Percentiles rank a stretch among this genome's conserved stretches.
These are phyloP conservation scores for Exophiala aquamarina DNA, from an alignment of 2,329 filamentous ascomycete species.

Conservation along the genomic window DNA sequence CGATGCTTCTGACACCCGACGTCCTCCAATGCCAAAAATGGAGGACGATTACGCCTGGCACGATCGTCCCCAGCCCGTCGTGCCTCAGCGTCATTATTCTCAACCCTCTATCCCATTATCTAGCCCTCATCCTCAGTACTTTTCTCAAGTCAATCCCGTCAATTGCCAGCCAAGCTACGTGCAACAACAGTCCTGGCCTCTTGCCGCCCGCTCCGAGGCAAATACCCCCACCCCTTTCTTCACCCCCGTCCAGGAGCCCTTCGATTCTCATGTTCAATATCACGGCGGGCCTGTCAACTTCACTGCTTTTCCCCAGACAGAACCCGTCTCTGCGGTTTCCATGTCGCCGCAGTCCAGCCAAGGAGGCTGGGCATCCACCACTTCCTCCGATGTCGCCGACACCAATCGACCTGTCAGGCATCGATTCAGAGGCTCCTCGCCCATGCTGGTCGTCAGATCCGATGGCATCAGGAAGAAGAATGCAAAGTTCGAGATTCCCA, in stretches of 20 bases:
- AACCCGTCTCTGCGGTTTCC: slow-evolving; percentile 53
- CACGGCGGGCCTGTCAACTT: slow-evolving; percentile 39
- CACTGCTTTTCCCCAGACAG: slow-evolving; percentile 44
- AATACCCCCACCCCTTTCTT: slow-evolving; percentile 73
- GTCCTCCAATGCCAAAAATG: slow-evolving; percentile 48
- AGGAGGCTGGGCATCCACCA: slow-evolving; percentile 50
- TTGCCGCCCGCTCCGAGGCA: slow-evolving; percentile 65
- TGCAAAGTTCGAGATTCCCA: slow-evolving; percentile 92
- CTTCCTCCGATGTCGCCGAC: slow-evolving; percentile 49
- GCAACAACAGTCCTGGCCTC: slow-evolving; percentile 60
- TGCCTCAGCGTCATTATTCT: slow-evolving; percentile 41
- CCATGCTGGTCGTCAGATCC: slow-evolving; percentile 65
- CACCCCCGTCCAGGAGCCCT: slow-evolving; percentile 59
- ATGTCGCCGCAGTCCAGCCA: slow-evolving; percentile 64
- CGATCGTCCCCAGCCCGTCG: slow-evolving; percentile 47
- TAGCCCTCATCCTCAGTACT: slow-evolving; percentile 56
- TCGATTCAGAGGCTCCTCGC: slow-evolving; percentile 60
- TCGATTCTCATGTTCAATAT: slow-evolving; percentile 46
- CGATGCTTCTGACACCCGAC: slow-evolving; percentile 40
- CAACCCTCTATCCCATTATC: slow-evolving; percentile 49
- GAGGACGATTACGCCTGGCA: slow-evolving; percentile 55
- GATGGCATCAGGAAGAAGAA: slow-evolving; percentile 99
- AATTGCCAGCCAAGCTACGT: slow-evolving; percentile 44
- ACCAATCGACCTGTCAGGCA: slow-evolving; percentile 26
- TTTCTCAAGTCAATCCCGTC: slow-evolving; percentile 60